Evolutionary conservation across 2,329 filamentous ascomycete genomes (phyloP), one percentile per base, ranked within the genome.

Genomic region (Diplodia sapinea): DNA sequence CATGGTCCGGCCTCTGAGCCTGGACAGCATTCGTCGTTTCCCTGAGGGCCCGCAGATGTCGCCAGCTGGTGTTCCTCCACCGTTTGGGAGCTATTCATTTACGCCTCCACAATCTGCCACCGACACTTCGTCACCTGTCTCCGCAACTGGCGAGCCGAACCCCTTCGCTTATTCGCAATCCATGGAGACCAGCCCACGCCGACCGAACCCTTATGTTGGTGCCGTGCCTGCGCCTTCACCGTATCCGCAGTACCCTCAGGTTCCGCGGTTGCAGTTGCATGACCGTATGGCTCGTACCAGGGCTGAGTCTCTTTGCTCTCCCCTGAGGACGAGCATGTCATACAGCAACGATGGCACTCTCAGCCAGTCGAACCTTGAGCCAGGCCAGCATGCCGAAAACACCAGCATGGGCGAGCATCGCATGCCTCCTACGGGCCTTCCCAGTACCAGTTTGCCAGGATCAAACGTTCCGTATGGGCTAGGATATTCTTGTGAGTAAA

Each of bases 31-130:
- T 70, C 83, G 89, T 69, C 85, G 89, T 71, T 80, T 84, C 33
- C 86, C 89, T 8, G 84, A 85, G 12, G 87, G 88, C n/a, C 86
- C 89, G 26, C 88, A 90, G 72, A 82, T 89, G 71, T 91, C 90
- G 12, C 85, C 89, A 0, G 87, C 88, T 0, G 87, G 87, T 12
- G 82, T 92, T 31, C 91, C 86, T 70, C 88, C 89, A 31, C 87
- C 86, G 0, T 90, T 91, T 77, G 87, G 88, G 11, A 84, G 84
- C 70, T 88, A 92, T 71, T 86, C 86, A 2, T 91, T 91, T 74
- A 85, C 85, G 64, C 84, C 86, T 55, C 81, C 82, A 8, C 82
- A 83, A 51, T 83, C 82, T 33, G 80, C 80, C 23, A 82, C 81
- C n/a, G 81, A 82, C 33, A 79, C 79, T 6, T 74, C 82, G 12